phyloP scores from a whole-genome alignment of 2,329 filamentous ascomycete species.

The Monosporascus sp. region DNA sequence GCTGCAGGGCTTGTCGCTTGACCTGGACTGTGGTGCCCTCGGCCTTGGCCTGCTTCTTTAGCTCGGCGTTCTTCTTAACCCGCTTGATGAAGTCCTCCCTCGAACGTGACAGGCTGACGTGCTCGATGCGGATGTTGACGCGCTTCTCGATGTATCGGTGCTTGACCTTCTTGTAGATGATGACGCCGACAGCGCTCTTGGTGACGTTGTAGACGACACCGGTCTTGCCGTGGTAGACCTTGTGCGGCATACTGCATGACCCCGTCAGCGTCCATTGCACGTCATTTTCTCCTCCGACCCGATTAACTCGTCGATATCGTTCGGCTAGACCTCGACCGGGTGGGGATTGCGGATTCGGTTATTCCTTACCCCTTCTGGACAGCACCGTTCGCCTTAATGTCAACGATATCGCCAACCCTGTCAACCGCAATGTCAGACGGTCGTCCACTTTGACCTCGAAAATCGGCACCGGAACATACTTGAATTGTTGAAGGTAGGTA shows the following conservation, averaged over 20 bases:
- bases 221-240: slow-evolving; percentile 99
- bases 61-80: slow-evolving; percentile 92
- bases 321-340: slow-evolving; percentile 5
- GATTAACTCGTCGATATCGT: slow-evolving; percentile 6
- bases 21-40: slow-evolving; percentile 83
- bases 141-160: slow-evolving; percentile 99
- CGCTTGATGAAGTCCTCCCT: slow-evolving; percentile 94
- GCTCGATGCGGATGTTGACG: slow-evolving; percentile 98
- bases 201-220: slow-evolving; percentile 98
- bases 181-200: slow-evolving; percentile 95
- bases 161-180: slow-evolving; percentile 99
- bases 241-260: slow-evolving; percentile 80
- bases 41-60: slow-evolving; percentile 89
- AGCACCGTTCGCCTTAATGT: slow-evolving; percentile 98
- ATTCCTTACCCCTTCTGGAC: slow-evolving; percentile 88
- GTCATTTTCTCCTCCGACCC: not conserved
- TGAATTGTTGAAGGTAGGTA: slow-evolving; percentile 93
- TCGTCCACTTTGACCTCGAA: slow-evolving; percentile 9
- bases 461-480: slow-evolving; percentile 45
- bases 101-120: slow-evolving; percentile 90
- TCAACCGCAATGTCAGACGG: slow-evolving; percentile 36
- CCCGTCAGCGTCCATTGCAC: too few relatives aligned
- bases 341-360: slow-evolving; percentile 15
- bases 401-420: slow-evolving; percentile 96
- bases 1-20: slow-evolving; percentile 81